Conservation (phyloP, 1,284 basidiomycete species). For the Meira miltonrushii region DNA sequence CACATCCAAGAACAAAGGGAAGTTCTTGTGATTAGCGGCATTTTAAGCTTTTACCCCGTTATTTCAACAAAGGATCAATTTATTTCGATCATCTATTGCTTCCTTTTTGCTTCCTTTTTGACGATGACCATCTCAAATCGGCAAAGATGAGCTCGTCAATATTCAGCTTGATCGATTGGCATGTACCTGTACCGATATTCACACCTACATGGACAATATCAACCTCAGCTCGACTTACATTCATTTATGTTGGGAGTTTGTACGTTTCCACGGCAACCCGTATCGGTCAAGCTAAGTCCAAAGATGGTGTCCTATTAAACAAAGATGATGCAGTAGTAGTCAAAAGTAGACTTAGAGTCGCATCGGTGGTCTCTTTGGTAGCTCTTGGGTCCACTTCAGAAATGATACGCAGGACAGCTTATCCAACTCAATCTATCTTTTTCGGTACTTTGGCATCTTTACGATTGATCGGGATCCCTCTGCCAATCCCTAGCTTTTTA, state of each 20-base stretch:
- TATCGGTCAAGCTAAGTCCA: constrained; percentile 13
- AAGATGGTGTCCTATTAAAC: constrained; percentile 17
- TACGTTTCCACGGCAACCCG: constrained; percentile 53
- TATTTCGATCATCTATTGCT: background rate
- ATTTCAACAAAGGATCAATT: background rate
- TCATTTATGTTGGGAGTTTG: constrained; percentile 56
- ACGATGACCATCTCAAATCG: too few relatives aligned
- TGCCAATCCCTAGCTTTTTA: constrained; percentile 25
- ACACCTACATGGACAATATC: background rate
- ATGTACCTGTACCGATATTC: background rate
- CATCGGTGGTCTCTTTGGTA: constrained; percentile 13
- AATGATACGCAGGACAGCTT: constrained; percentile 18
- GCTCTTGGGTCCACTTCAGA: constrained; percentile 5
- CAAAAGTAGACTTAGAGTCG: constrained; percentile 16
- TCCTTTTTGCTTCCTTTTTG: too few relatives aligned
- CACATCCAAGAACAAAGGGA: too few relatives aligned
- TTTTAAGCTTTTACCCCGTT: too few relatives aligned
- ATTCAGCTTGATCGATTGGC: constrained; percentile 1
- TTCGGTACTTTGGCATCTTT: constrained; percentile 16
- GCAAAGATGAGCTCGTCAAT: background rate
- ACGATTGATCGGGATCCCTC: constrained; percentile 29
- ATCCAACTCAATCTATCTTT: constrained; percentile 21
- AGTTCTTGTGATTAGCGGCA: too few relatives aligned
- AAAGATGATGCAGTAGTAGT: constrained; percentile 9
- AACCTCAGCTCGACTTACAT: constrained; percentile 47